phyloP scores from a whole-genome alignment of 148 eudicot genomes.

The Chenopodium berlandieri region DNA sequence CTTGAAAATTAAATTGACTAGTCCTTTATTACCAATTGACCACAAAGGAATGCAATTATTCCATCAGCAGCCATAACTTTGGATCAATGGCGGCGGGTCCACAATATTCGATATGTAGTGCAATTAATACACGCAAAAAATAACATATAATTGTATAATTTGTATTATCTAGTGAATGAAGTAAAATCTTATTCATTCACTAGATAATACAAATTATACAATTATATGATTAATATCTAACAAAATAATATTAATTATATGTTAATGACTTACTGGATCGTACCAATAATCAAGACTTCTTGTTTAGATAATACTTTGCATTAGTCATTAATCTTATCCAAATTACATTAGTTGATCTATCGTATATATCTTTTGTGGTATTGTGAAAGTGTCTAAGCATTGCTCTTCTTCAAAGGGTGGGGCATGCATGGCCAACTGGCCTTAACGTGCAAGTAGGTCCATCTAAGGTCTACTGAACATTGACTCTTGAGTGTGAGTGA shows the following conservation, averaged over 20 bases:
- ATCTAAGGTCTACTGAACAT: too few relatives aligned
- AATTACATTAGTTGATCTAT: neutral
- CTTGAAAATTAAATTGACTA: too few relatives aligned
- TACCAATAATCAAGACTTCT: neutral
- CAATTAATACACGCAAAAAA: constrained; percentile 2
- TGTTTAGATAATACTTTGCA: neutral
- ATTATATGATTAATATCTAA: too few relatives aligned
- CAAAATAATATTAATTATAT: neutral
- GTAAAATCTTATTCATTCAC: neutral
- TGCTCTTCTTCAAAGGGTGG: neutral
- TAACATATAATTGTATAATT: neutral
- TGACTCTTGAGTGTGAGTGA: too few relatives aligned
- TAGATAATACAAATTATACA: neutral
- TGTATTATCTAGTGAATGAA: neutral
- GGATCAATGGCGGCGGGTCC: constrained; percentile 9
- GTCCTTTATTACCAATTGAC: too few relatives aligned
- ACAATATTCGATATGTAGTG: neutral
- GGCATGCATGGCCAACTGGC: too few relatives aligned
- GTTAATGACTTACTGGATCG: neutral
- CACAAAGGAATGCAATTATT: neutral
- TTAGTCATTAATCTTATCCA: neutral
- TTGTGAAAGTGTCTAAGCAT: neutral
- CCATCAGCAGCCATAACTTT: neutral
- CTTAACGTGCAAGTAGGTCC: too few relatives aligned
- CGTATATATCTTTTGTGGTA: neutral